phyloP scores from a whole-genome alignment of 2,329 filamentous ascomycete species.

The Talaromyces marneffei region DNA sequence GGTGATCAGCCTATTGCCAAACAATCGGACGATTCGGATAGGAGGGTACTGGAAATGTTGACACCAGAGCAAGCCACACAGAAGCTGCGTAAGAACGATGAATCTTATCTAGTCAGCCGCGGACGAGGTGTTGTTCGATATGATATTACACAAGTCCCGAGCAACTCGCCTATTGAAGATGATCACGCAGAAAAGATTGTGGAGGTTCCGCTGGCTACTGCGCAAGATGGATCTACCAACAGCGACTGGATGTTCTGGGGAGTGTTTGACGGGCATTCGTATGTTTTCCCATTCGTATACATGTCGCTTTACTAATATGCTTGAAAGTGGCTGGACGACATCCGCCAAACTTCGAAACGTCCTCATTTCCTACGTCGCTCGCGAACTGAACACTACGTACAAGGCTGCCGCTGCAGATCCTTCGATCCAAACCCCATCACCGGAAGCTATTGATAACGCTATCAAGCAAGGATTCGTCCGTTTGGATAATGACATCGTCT shows the following conservation, averaged over 20 bases:
- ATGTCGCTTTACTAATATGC: slow-evolving; percentile 4
- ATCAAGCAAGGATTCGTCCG: slow-evolving; percentile 89
- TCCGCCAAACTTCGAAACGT: slow-evolving; percentile 91
- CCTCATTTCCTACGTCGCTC: slow-evolving; percentile 84
- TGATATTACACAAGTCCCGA: slow-evolving; percentile 87
- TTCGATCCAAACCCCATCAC: slow-evolving; percentile 58
- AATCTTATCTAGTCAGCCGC: slow-evolving; percentile 83
- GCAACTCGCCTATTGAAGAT: slow-evolving; percentile 96
- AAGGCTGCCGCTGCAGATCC: slow-evolving; percentile 61
- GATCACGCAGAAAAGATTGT: slow-evolving; percentile 98
- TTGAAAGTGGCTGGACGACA: slow-evolving; percentile 82
- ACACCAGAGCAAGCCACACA: slow-evolving; percentile 88
- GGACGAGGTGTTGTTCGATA: slow-evolving; percentile 91
- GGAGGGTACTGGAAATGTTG: slow-evolving; percentile 90
- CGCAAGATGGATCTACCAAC: slow-evolving; percentile 50
- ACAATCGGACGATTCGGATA: slow-evolving; percentile 74
- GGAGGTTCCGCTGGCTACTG: slow-evolving; percentile 64
- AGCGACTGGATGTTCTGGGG: slow-evolving; percentile 99
- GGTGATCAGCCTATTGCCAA: slow-evolving; percentile 85
- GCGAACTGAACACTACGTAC: slow-evolving; percentile 89
- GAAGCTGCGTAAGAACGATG: slow-evolving; percentile 80
- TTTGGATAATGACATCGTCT: slow-evolving; percentile 88
- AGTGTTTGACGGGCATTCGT: slow-evolving; percentile 96
- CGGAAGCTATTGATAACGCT: slow-evolving; percentile 77
- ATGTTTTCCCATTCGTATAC: slow-evolving; percentile 31